These are phyloP conservation scores for Sugiyamaella chiloensis DNA, from an alignment of 805 yeast genomes.

Conservation along the genomic window DNA sequence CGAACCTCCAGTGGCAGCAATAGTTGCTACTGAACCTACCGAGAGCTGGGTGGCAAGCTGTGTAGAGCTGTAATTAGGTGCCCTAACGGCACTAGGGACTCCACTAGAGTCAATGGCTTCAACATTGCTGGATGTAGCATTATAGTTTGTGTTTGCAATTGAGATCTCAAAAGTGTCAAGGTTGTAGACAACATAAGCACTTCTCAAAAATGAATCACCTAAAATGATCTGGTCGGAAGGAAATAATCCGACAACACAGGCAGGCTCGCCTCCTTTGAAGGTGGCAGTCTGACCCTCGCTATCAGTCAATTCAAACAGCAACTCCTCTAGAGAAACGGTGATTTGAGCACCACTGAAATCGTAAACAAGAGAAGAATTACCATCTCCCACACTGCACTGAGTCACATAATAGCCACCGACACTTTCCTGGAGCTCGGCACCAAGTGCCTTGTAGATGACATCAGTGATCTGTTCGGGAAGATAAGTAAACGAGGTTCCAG, in stretches of 20 bases:
- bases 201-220: conserved; percentile 65
- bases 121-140: conserved; percentile 26
- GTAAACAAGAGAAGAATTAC: conserved; percentile 15
- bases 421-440: conserved; percentile 9
- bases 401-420: conserved; percentile 8
- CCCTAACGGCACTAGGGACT: conserved; percentile 32
- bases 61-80: conserved; percentile 25
- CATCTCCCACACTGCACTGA: conserved; percentile 8
- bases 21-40: neutral
- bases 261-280: conserved; percentile 6
- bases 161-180: conserved; percentile 56
- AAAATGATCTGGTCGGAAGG: conserved; percentile 36
- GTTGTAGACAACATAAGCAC: conserved; percentile 66
- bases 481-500: conserved; percentile 53
- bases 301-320: conserved; percentile 19
- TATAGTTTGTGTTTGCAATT: conserved; percentile 46
- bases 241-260: conserved; percentile 16
- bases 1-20: neutral
- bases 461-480: conserved; percentile 39
- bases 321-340: conserved; percentile 26
- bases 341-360: conserved; percentile 25
- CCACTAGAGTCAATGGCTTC: conserved; percentile 28
- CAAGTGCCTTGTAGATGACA: conserved; percentile 12
- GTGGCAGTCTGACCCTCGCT: neutral
- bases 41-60: conserved; percentile 9